Evolutionary conservation across 768 basidiomycete genomes (phyloP), one percentile per base, ranked within the genome.

Genomic region (Exidia glandulosa): DNA sequence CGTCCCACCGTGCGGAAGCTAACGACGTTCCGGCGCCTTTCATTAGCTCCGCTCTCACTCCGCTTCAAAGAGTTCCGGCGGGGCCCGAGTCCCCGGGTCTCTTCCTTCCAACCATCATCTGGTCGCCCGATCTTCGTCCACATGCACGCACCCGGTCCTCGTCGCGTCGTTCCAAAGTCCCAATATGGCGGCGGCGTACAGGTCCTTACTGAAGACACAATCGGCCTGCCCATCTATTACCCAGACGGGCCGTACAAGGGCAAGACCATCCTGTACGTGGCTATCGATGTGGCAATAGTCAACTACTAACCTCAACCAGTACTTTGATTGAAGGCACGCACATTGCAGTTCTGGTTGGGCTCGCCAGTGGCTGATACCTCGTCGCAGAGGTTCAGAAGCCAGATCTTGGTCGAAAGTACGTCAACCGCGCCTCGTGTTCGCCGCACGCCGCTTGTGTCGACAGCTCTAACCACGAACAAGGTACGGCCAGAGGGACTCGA

Each of bases 331-430:
- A 60, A 58, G 61, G 60, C 48, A 36, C 37, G 55, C 32, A 3
- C n/a, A 19, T 30, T 9, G 47, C 41, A 14, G 12, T 23, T 19
- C n/a, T n/a, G 19, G 41, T 23, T 19, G 41, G 23, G 6, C 9
- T 19, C 41, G 41, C 41, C 41, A 23, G 19, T 19, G n/a, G 41
- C 16, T 23, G 41, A 14, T 37, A 19, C 10, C 36, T 12, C 36
- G 36, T 82, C 31, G 65, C 73, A 59, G 85, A 84, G 73, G 69
- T 83, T 13, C 85, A 87, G 65, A 83, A 83, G 61, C 84, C 85
- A 4, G 76, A 84, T 64, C 73, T 86, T 32, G 84, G 84, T n/a
- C 73, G 85, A 71, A 87, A 87, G 84, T 85, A 66, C 58, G 74
- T 61, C 34, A 6, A 47, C 19, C n/a, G 5, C 37, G 25, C 29